Percentiles rank a stretch among this genome's conserved stretches.
phyloP scores from a whole-genome alignment of 2,329 filamentous ascomycete genomes.

The Ascocoryne sarcoides region DNA sequence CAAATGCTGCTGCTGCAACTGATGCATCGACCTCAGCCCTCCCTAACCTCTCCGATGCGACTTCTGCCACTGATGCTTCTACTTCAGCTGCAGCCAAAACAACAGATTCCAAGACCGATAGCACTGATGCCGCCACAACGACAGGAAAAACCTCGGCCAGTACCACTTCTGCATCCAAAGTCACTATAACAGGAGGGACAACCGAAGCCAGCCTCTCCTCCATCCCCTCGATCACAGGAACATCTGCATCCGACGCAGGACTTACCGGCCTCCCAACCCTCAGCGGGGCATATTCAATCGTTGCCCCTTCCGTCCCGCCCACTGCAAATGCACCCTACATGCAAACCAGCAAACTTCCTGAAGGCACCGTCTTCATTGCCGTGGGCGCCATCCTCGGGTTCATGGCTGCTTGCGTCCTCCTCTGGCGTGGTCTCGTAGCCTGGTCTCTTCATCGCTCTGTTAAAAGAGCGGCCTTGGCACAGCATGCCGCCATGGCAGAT shows the following conservation, averaged over 20 bases:
- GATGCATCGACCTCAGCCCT: conserved; percentile 16
- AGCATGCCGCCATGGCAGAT: conserved; percentile 57
- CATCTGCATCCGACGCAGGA: conserved; percentile 2
- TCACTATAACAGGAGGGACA: conserved; percentile 14
- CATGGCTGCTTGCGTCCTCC: conserved; percentile 69
- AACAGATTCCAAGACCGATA: not conserved
- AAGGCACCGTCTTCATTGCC: conserved; percentile 93
- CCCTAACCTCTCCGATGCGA: conserved; percentile 4
- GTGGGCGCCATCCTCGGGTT: conserved; percentile 84
- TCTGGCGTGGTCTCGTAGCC: conserved; percentile 81
- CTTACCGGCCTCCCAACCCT: conserved; percentile 40
- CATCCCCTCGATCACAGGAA: conserved; percentile 1
- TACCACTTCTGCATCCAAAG: conserved; percentile 3
- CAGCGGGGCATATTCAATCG: conserved; percentile 52
- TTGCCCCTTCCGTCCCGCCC: conserved; percentile 69
- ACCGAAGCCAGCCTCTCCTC: not conserved
- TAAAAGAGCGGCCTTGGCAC: conserved; percentile 62
- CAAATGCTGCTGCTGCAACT: conserved; percentile 19
- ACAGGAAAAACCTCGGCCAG: conserved; percentile 2
- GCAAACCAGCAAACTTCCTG: conserved; percentile 74
- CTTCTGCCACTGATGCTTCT: conserved; percentile 15
- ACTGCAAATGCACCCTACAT: conserved; percentile 84
- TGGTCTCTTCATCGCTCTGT: conserved; percentile 90
- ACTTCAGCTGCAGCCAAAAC: conserved; percentile 5
- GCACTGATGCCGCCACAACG: conserved; percentile 1